A percentile compares a stretch with the other conserved stretches of the same genome.
These are phyloP conservation scores for Arbutus unedo DNA, from an alignment of 148 eudicot species.

Conservation along the genomic window DNA sequence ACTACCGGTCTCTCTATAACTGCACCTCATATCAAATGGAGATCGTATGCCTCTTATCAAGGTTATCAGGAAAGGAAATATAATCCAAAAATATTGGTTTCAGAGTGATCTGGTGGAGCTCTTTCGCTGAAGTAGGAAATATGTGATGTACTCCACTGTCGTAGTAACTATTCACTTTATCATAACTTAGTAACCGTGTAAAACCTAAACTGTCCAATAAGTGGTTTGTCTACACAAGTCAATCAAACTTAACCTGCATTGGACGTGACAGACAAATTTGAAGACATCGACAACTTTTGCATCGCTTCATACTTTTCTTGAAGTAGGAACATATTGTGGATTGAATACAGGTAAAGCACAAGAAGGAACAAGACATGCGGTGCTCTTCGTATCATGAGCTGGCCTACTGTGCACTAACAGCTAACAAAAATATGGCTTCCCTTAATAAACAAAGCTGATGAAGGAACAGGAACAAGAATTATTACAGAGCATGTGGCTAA, in stretches of 20 bases:
- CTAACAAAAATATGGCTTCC: too few species aligned
- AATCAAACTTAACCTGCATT: background rate
- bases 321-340: too few species aligned
- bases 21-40: background rate
- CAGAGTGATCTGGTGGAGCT: background rate
- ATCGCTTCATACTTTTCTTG: background rate
- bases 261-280: background rate
- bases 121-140: background rate
- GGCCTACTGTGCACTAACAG: too few species aligned
- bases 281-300: background rate
- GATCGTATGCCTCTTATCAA: background rate
- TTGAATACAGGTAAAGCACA: too few species aligned
- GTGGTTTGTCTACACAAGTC: background rate
- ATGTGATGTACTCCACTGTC: background rate
- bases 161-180: background rate
- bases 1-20: background rate
- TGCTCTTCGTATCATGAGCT: too few species aligned
- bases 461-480: background rate
- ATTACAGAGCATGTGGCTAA: background rate
- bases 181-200: background rate
- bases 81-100: background rate
- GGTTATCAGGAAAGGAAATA: background rate
- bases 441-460: too few species aligned
- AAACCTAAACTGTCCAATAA: background rate
- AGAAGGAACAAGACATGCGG: too few species aligned